phyloP scores from a whole-genome alignment of 192 early-diverging fungal species.

The Piromyces finnis region DNA sequence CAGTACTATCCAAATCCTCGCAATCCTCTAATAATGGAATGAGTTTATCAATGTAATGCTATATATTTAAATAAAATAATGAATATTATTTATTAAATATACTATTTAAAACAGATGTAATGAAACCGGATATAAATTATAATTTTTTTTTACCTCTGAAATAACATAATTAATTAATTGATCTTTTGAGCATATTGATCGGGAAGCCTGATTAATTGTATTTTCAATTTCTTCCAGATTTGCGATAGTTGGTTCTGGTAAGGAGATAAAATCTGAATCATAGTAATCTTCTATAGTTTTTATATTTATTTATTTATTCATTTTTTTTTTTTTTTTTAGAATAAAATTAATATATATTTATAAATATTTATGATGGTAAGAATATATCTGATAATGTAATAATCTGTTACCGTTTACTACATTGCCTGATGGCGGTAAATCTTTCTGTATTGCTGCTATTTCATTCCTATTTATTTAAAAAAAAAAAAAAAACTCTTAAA shows the following conservation, averaged over 20 bases:
- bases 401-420: conserved; percentile 10
- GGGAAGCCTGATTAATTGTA: conserved; percentile 30
- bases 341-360: conserved; percentile 2
- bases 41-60: conserved; percentile 8
- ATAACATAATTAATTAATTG: conserved; percentile 38
- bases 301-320: conserved; percentile 5
- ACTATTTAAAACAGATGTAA: no score
- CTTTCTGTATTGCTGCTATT: conserved; percentile 7
- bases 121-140: no score
- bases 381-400: conserved; percentile 19
- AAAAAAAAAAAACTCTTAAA: no score
- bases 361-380: no score
- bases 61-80: not conserved
- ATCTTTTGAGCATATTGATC: conserved; percentile 41
- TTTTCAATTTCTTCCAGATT: conserved; percentile 55
- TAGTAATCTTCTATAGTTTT: conserved; percentile 12
- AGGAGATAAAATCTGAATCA: conserved; percentile 1
- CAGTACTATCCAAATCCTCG: conserved; percentile 62
- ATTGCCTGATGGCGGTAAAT: not conserved
- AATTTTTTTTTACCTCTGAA: conserved; percentile 15
- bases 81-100: no score
- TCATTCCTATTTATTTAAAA: not conserved
- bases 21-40: conserved; percentile 49
- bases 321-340: conserved; percentile 9
- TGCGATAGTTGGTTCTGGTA: conserved; percentile 45